phyloP scores from a whole-genome alignment of 441 rosid genomes.

The Populus hybrid region DNA sequence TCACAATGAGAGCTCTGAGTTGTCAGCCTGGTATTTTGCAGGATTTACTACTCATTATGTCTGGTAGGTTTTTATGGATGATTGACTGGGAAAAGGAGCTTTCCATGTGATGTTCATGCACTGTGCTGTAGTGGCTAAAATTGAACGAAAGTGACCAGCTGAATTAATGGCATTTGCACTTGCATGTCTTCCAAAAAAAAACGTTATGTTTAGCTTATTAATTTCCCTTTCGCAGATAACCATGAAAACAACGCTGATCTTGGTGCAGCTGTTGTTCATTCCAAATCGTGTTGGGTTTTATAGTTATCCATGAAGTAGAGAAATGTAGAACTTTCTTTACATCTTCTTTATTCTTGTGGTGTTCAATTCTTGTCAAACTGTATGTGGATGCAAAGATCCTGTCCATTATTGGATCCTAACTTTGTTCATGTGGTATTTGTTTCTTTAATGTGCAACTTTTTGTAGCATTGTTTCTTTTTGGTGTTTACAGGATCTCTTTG shows the following conservation, averaged over 20 bases:
- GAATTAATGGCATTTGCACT: not conserved
- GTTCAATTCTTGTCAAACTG: not conserved
- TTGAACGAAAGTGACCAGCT: not conserved
- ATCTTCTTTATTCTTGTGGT: not conserved
- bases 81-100: not conserved
- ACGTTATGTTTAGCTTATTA: not conserved
- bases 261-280: not conserved
- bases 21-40: not conserved
- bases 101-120: not conserved
- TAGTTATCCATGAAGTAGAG: not conserved
- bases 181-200: not conserved
- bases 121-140: not conserved
- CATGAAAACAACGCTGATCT: not conserved
- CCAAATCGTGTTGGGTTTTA: not conserved
- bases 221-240: not conserved
- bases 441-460: not conserved
- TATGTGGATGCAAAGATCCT: not conserved
- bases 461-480: not conserved
- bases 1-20: not conserved
- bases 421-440: conserved; percentile 1
- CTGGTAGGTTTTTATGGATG: not conserved
- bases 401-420: not conserved
- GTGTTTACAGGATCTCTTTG: not conserved
- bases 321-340: not conserved
- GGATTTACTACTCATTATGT: not conserved